These are phyloP conservation scores for Lichtheimia ornata DNA, from an alignment of 371 early-diverging fungal species.

Conservation along the genomic window DNA sequence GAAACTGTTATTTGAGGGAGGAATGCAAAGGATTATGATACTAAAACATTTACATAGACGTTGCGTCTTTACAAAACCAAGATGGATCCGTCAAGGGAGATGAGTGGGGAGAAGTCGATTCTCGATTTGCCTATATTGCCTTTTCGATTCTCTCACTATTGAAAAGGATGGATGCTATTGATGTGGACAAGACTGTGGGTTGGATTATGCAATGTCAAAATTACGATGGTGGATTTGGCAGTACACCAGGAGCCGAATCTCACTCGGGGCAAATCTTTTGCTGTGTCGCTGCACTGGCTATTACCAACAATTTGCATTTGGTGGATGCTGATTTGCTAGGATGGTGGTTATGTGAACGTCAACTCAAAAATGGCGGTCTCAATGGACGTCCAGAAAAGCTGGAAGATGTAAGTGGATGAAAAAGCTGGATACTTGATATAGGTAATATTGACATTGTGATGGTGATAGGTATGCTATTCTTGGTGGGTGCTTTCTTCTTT, in stretches of 20 bases:
- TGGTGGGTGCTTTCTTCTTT: constrained; percentile 98
- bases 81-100: constrained; percentile 92
- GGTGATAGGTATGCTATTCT: constrained; percentile 89
- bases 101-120: constrained; percentile 95
- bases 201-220: constrained; percentile 88
- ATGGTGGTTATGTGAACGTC: constrained; percentile 95
- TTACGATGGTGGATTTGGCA: constrained; percentile 98
- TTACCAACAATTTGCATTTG: constrained; percentile 66
- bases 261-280: constrained; percentile 97
- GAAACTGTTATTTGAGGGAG: not conserved
- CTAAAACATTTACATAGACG: constrained; percentile 29
- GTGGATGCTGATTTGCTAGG: constrained; percentile 80
- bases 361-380: constrained; percentile 92
- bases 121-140: constrained; percentile 91
- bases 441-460: not conserved
- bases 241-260: constrained; percentile 90
- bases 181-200: constrained; percentile 72
- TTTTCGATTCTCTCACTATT: constrained; percentile 78
- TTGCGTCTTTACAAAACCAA: constrained; percentile 59
- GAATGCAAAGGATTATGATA: not conserved
- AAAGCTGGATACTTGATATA: not conserved
- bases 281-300: constrained; percentile 88
- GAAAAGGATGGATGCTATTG: constrained; percentile 68
- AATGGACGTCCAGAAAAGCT: constrained; percentile 98
- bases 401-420: constrained; percentile 73